phyloP scores from a whole-genome alignment of 345 rosid genomes.

The Boechera stricta region DNA sequence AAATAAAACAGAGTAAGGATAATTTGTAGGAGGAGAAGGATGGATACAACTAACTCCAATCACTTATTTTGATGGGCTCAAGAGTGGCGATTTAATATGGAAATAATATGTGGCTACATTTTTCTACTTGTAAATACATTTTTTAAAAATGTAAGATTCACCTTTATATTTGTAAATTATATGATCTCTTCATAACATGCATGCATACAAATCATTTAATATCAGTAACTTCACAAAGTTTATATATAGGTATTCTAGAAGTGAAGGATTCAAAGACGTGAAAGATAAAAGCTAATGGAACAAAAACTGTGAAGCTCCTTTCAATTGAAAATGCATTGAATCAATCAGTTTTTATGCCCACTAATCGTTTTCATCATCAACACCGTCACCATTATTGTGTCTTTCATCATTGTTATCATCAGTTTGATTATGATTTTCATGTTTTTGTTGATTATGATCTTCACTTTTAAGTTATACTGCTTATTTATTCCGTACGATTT shows the following conservation, averaged over 20 bases:
- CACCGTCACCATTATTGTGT: slow-evolving; percentile 20
- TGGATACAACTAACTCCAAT: slow-evolving; percentile 36
- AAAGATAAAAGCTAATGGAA: neutral
- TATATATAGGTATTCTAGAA: too few relatives aligned
- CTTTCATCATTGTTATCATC: neutral
- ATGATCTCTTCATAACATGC: neutral
- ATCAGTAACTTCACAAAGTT: neutral
- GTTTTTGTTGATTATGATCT: neutral
- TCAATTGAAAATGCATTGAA: neutral
- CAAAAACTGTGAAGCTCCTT: neutral
- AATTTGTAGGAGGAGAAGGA: slow-evolving; percentile 7
- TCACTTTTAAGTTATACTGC: neutral
- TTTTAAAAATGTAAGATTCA: too few relatives aligned
- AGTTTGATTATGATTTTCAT: slow-evolving; percentile 10
- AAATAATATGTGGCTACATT: neutral
- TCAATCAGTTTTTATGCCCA: slow-evolving; percentile 2
- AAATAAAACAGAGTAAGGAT: neutral
- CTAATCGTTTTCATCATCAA: slow-evolving; percentile 23
- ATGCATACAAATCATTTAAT: neutral
- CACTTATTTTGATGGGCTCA: slow-evolving; percentile 7
- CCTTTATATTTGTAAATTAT: neutral
- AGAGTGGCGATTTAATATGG: slow-evolving; percentile 15
- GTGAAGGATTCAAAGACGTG: neutral
- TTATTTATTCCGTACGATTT: neutral
- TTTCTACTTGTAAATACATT: neutral